Percentiles rank a stretch among this genome's conserved stretches.
phyloP scores from a whole-genome alignment of 495 filamentous ascomycete species.

The Hypoxylon crocopeplum region DNA sequence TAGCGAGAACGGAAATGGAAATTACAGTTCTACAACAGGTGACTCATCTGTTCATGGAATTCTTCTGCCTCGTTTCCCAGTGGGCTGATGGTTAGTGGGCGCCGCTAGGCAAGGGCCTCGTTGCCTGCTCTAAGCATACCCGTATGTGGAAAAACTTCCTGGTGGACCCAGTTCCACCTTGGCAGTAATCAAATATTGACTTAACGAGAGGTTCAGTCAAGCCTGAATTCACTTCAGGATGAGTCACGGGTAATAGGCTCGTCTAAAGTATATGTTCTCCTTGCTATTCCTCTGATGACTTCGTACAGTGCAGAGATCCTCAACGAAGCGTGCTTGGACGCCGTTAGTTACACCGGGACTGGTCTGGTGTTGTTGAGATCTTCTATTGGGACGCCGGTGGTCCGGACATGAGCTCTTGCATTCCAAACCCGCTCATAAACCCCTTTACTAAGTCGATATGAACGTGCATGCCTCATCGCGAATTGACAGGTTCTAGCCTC shows the following conservation, averaged over 20 bases:
- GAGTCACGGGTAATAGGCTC: slow-evolving; percentile 3
- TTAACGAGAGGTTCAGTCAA: not conserved
- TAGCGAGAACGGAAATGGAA: slow-evolving; percentile 17
- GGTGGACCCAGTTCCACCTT: not conserved
- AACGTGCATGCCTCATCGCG: not conserved
- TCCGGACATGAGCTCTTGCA: not conserved
- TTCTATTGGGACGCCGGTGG: slow-evolving; percentile 6
- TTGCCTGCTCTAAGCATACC: not conserved
- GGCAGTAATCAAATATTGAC: slow-evolving; percentile 12
- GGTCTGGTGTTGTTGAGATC: slow-evolving; percentile 1
- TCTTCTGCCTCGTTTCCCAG: slow-evolving; percentile 12
- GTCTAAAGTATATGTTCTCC: slow-evolving; percentile 10
- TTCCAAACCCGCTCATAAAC: slow-evolving; percentile 6
- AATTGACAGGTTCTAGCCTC: slow-evolving; percentile 7
- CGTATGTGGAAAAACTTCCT: not conserved
- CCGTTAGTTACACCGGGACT: slow-evolving; percentile 1
- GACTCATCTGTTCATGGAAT: slow-evolving; percentile 23
- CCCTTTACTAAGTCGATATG: slow-evolving; percentile 1
- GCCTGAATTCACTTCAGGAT: slow-evolving; percentile 3
- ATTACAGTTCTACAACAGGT: slow-evolving; percentile 33
- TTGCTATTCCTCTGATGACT: not conserved
- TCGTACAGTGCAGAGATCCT: slow-evolving; percentile 7
- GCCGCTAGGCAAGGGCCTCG: slow-evolving; percentile 3
- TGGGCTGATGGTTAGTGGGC: not conserved
- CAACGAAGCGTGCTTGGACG: slow-evolving; percentile 3